Evolutionary conservation across 768 basidiomycete species (phyloP).

Genomic region (Rhodotorula taiwanensis): DNA sequence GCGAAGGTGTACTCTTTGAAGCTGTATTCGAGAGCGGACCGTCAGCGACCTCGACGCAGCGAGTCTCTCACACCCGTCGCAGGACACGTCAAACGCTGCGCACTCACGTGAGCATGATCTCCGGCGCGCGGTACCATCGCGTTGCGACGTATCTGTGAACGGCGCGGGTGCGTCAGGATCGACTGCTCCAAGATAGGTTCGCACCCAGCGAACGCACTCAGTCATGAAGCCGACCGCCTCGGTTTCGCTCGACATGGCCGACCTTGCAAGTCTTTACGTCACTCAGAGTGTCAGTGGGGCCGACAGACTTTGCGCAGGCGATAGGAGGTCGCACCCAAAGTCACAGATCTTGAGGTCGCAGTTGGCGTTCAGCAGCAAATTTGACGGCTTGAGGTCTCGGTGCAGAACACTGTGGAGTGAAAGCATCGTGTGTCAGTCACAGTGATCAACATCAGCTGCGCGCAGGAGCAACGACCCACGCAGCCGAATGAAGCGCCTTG

Average conservation of each 20-base stretch:
- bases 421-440: too few relatives aligned
- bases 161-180: not conserved
- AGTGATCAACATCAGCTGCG: not conserved
- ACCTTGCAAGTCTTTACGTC: conserved; percentile 14
- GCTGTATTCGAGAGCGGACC: conserved; percentile 3
- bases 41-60: too few relatives aligned
- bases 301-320: conserved; percentile 54
- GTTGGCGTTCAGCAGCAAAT: conserved; percentile 83
- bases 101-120: conserved; percentile 81
- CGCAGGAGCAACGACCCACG: conserved; percentile 43
- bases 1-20: conserved; percentile 97
- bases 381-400: conserved; percentile 63
- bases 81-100: too few relatives aligned
- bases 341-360: conserved; percentile 53
- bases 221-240: conserved; percentile 76
- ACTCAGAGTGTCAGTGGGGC: not conserved
- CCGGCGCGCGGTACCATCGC: conserved; percentile 96
- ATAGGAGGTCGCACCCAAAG: conserved; percentile 55
- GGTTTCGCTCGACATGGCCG: conserved; percentile 35
- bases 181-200: too few relatives aligned
- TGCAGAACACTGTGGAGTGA: conserved; percentile 51
- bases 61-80: too few relatives aligned
- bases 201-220: conserved; percentile 27
- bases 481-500: conserved; percentile 91
- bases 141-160: conserved; percentile 82